Evolutionary conservation across 2,329 filamentous ascomycete genomes (phyloP), one percentile per base, ranked within the genome.

Genomic region (Geoglossum cookeanum): DNA sequence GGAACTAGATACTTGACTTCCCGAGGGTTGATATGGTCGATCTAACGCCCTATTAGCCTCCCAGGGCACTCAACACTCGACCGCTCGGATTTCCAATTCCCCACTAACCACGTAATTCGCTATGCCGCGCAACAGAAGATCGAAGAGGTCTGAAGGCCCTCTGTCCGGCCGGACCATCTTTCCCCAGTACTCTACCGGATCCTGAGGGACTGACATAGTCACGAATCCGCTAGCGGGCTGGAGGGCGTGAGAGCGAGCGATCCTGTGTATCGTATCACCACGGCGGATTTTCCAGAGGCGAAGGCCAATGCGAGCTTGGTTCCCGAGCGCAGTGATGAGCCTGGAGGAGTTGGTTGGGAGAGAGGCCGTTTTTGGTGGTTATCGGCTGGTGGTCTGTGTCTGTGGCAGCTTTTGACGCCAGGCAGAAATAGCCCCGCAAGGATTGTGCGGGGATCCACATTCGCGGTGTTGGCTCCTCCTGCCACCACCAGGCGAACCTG

Each of bases 101-200:
- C 33, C n/a, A 69, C 81, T 70, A 75, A 90, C 85, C 66, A 89
- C 85, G 64, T 86, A 72, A 58, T 77, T 75, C 49, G 79, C 83
- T 62, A 90, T 80, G 35, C 83, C 81, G 63, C 80, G 71, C 61
- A 88, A 74, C 35, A 90, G 72, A 57, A 81, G 80, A 67, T 85
- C 78, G 32, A 90, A 75, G 49, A 83, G 68, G 56, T 78, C 77
- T 3, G 83, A 83, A 4, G 85, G 80, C 53, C 77, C 78, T 68
- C 87, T 87, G 67, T 85, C 75, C 39, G 72, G 69, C 61, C 81
- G 77, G 64, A 85, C 86, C 64, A 90, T 74, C 67, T 84, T 82
- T 54, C 79, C 78, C 70, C 86, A 87, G 62, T 72, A 77, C 13
- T 17, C 30, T 5, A 17, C 17, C 22, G 49, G 49, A 37, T 53